These are phyloP conservation scores for Podospora appendiculata DNA, from an alignment of 495 filamentous ascomycete genomes.

Conservation along the genomic window DNA sequence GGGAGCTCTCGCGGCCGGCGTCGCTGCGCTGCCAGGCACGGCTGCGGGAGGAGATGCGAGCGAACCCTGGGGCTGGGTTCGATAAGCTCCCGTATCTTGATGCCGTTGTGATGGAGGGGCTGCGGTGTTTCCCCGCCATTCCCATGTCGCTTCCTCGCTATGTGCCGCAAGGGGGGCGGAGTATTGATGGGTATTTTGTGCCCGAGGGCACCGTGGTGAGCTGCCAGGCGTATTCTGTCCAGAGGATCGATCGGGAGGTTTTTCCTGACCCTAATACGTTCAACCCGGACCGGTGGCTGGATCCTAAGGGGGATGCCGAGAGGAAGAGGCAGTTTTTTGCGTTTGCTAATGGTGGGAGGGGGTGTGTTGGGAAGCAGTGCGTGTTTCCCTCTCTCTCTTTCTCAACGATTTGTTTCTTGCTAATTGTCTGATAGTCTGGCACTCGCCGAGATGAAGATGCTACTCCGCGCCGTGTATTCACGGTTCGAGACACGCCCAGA, in stretches of 20 bases:
- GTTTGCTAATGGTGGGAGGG: constrained; percentile 47
- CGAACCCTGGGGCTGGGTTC: constrained; percentile 24
- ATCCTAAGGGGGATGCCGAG: constrained; percentile 36
- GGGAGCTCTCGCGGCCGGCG: constrained; percentile 51
- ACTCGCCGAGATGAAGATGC: constrained; percentile 57
- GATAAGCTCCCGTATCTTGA: constrained; percentile 53
- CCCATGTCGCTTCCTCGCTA: constrained; percentile 60
- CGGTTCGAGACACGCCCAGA: constrained; percentile 46
- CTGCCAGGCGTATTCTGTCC: constrained; percentile 47
- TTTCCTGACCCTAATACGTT: constrained; percentile 50
- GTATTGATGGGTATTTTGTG: constrained; percentile 38
- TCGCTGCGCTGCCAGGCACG: constrained; percentile 36
- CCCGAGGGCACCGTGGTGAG: constrained; percentile 44
- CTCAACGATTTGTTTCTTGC: background rate
- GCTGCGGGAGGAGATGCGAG: constrained; percentile 41
- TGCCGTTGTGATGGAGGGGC: constrained; percentile 52
- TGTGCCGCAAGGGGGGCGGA: constrained; percentile 44
- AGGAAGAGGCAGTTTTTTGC: constrained; percentile 42
- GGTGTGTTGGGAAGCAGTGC: constrained; percentile 52
- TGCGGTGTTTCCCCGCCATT: constrained; percentile 55
- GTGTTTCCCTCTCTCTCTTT: constrained; percentile 9
- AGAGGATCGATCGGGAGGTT: constrained; percentile 42
- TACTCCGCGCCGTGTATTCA: constrained; percentile 52
- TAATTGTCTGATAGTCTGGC: constrained; percentile 41
- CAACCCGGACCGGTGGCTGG: constrained; percentile 58